Evolutionary conservation across 2,329 filamentous ascomycete genomes (phyloP), one percentile per base, ranked within the genome.

Genomic region (Laburnicola sp.): DNA sequence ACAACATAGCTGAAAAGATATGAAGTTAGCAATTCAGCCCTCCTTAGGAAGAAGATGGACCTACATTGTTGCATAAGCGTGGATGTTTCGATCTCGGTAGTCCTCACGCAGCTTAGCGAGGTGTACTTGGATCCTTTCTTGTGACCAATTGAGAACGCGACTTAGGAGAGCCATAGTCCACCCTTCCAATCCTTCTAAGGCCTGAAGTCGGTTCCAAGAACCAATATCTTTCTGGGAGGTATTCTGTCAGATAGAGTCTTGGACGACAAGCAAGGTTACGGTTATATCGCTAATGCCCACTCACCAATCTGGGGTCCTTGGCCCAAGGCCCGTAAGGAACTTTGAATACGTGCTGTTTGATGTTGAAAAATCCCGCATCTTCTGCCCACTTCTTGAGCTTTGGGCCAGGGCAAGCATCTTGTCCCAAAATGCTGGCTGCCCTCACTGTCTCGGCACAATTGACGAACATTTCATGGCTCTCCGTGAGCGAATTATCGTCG

Each of bases 351-450:
- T 57, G 44, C 22, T 73, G 66, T 41, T 71, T 59, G 16, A 78
- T 68, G 37, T 78, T 75, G 40, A 74, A 67, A 56, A 77, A 78
- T 5, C 76, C 76, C 3, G 70, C 73, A 11, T 71, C 64, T 25
- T 69, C 63, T 63, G 77, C 72, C 62, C 68, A 69, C 8, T 66
- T 53, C 36, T 71, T 68, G 45, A 76, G 73, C n/a, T 76, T 35
- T 10, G 50, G 59, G 3, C 59, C 59, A 2, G 59, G 59, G 9
- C 46, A 54, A 4, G 51, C 54, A 45, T 53, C n/a, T 23, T 51
- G 51, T 22, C 48, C 45, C 5, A 61, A 44, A 28, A 51, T 51
- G 35, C 38, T 34, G 31, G 40, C 48, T 43, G 25, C 43, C 43
- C 27, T 22, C 34, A 28, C 28, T 48, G 34, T 51, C 48, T 25